Percentiles rank a stretch among this genome's conserved stretches.
These are phyloP conservation scores for Coleophoma cylindrospora DNA, from an alignment of 2,329 filamentous ascomycete genomes.

Conservation along the genomic window DNA sequence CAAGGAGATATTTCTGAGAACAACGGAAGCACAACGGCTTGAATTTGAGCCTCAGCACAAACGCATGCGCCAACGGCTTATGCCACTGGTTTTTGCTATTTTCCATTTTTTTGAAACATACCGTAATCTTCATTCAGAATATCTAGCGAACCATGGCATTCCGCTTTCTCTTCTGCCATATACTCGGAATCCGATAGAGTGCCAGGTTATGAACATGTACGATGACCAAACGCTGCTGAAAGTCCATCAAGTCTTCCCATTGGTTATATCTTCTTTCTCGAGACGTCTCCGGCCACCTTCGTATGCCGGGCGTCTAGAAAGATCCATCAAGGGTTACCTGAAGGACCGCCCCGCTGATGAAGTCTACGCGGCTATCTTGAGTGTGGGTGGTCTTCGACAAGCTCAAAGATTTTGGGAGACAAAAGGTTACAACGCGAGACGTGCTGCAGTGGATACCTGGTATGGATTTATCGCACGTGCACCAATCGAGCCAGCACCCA, in stretches of 20 bases:
- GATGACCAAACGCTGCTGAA: conserved; percentile 57
- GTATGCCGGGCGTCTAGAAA: conserved; percentile 58
- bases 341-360: conserved; percentile 59
- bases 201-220: conserved; percentile 58
- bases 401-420: conserved; percentile 62
- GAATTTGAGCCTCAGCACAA: conserved; percentile 58
- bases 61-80: conserved; percentile 59
- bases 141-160: conserved; percentile 46
- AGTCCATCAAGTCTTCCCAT: conserved; percentile 60
- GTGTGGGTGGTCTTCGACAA: conserved; percentile 56
- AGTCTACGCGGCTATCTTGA: conserved; percentile 54
- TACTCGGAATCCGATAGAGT: conserved; percentile 58
- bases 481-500: conserved; percentile 31
- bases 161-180: conserved; percentile 47
- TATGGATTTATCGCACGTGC: conserved; percentile 46
- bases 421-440: conserved; percentile 57
- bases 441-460: conserved; percentile 56
- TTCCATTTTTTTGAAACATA: conserved; percentile 67
- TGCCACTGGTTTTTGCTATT: conserved; percentile 58
- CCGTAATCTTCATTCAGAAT: conserved; percentile 51
- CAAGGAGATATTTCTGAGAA: conserved; percentile 59
- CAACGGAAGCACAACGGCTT: conserved; percentile 45
- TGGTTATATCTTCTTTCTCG: conserved; percentile 60
- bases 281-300: conserved; percentile 58
- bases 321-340: conserved; percentile 58